Percentiles rank a stretch among this genome's conserved stretches.
phyloP scores from a whole-genome alignment of 148 eudicot genomes.

The Cornus kousa region DNA sequence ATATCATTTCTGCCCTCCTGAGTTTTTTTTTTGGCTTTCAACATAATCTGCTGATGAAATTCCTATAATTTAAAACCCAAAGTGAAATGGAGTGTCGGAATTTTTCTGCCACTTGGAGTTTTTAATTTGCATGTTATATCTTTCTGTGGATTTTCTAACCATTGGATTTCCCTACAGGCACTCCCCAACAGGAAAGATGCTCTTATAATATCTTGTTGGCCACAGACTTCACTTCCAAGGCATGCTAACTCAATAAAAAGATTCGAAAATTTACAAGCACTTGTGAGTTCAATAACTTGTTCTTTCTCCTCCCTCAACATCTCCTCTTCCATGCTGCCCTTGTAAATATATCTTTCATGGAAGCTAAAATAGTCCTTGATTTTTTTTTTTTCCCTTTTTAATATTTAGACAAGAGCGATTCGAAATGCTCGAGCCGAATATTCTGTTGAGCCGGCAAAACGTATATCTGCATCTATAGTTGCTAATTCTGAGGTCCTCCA shows the following conservation, averaged over 20 bases:
- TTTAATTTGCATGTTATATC: neutral
- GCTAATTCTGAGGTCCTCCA: slow-evolving; percentile 79
- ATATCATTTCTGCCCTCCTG: neutral
- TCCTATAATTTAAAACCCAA: neutral
- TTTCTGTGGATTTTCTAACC: slow-evolving; percentile 1
- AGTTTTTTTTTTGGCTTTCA: neutral
- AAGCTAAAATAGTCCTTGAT: slow-evolving; percentile 6
- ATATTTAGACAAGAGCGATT: slow-evolving; percentile 71
- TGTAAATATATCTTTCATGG: neutral
- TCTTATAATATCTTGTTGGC: slow-evolving; percentile 87
- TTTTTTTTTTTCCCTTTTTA: slow-evolving; percentile 6
- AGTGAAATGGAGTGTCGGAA: neutral
- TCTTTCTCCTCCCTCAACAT: neutral
- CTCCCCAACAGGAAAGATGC: slow-evolving; percentile 76
- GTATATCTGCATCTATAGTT: slow-evolving; percentile 87
- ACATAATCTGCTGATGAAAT: neutral
- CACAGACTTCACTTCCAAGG: slow-evolving; percentile 75
- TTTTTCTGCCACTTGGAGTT: neutral
- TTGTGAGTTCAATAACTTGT: slow-evolving; percentile 50
- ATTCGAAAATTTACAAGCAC: slow-evolving; percentile 90
- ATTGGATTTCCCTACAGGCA: slow-evolving; percentile 45
- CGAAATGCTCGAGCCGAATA: slow-evolving; percentile 98
- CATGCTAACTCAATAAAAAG: slow-evolving; percentile 54
- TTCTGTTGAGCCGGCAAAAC: slow-evolving; percentile 90
- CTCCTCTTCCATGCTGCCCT: neutral